Evolutionary conservation across 495 filamentous ascomycete genomes (phyloP).

Genomic region (Neurospora pannonica): DNA sequence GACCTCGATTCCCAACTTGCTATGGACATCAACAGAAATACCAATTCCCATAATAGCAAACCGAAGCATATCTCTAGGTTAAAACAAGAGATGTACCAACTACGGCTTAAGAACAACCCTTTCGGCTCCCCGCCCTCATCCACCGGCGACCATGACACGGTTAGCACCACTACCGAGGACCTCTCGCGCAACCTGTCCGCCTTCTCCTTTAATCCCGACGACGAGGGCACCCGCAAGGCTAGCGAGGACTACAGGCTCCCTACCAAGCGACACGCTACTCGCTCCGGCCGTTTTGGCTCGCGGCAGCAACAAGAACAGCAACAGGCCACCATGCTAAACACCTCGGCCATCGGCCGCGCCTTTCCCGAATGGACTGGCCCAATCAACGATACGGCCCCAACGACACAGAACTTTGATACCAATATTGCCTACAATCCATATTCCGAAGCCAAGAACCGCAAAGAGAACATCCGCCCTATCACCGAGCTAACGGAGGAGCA

Average conservation of each 20-base stretch:
- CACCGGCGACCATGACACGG: slow-evolving; percentile 41
- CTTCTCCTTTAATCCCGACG: slow-evolving; percentile 36
- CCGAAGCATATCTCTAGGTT: slow-evolving; percentile 28
- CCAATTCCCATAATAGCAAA: slow-evolving; percentile 15
- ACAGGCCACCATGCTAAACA: slow-evolving; percentile 38
- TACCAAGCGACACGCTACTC: slow-evolving; percentile 9
- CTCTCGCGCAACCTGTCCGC: slow-evolving; percentile 29
- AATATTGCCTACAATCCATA: slow-evolving; percentile 7
- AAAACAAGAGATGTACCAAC: slow-evolving; percentile 26
- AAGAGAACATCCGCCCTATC: slow-evolving; percentile 32
- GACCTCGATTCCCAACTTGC: slow-evolving; percentile 3
- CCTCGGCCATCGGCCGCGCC: slow-evolving; percentile 50
- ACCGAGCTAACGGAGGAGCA: slow-evolving; percentile 13
- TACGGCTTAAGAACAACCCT: slow-evolving; percentile 29
- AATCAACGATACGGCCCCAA: slow-evolving; percentile 9
- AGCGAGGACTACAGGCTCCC: slow-evolving; percentile 11
- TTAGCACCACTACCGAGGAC: slow-evolving; percentile 33
- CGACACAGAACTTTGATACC: slow-evolving; percentile 15
- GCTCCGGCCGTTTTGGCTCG: slow-evolving; percentile 21
- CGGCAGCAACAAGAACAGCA: slow-evolving; percentile 2
- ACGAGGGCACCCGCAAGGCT: slow-evolving; percentile 34
- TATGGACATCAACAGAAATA: slow-evolving; percentile 28
- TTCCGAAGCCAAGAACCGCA: slow-evolving; percentile 12
- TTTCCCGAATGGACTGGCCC: slow-evolving; percentile 50
- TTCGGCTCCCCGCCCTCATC: slow-evolving; percentile 43